Base-by-base conservation (phyloP, 1,284 basidiomycete genomes). In the Pholiota adiposa region DNA sequence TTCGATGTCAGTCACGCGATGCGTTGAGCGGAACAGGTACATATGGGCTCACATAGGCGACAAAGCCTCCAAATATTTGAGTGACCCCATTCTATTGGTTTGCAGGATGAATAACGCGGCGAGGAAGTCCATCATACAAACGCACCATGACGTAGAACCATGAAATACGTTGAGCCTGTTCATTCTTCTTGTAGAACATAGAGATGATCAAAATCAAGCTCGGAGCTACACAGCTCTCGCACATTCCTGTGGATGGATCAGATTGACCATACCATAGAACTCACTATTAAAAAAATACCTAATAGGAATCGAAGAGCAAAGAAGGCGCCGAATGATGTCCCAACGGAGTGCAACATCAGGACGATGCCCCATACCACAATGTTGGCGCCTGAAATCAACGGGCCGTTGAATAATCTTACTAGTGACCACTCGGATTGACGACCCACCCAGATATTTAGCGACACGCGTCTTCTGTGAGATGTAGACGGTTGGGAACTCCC, bases 151-250 rank as follows among this genome's bases (percentile, higher is more conserved):
- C 78, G 71, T 88, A 89, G 71, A 89, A 89, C 80, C 83, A 88
- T 2, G 85, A 82, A 19, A 89, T 84, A 19, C 88, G 77, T 14
- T 74, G 79, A 0, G 82, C 83, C 74, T 89, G 88, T 65, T 89
- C 87, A 54, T 86, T 75, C 72, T 87, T 89, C 74, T 84, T 87
- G 70, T 89, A 89, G 69, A 87, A 88, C 82, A 87, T 87, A 5
- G 84, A 83, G 34, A 89, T 82, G 51, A 88, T 80, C 48, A 88
- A 71, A 66, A 90, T 84, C 31, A 89, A 74, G 62, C 81, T 84
- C 0, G 86, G 88, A 8, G 85, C 81, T 2, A 88, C 86, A 62
- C 85, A 87, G 62, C 79, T 80, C 70, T 88, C 86, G 63, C 82
- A 83, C 86, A 88, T 87, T 46, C 88, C 87, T 87, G 41, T 21